Conservation (phyloP, 768 basidiomycete genomes). For the Leccinum aurantiacum region DNA sequence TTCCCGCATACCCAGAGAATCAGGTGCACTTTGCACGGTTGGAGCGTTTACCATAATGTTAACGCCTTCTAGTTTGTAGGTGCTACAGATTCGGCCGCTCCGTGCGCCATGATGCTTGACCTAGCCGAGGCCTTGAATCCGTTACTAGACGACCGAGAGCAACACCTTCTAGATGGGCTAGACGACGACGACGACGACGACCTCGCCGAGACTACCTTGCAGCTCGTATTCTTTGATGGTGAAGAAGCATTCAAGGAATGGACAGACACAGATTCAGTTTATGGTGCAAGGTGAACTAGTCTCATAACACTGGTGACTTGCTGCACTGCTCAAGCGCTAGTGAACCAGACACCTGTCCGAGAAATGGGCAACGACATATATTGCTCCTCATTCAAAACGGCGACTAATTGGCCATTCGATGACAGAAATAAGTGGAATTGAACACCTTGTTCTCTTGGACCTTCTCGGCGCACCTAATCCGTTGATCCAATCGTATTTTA, state of each 20-base stretch:
- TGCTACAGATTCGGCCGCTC: conserved; percentile 94
- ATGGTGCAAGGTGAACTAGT: conserved; percentile 77
- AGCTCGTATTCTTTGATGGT: conserved; percentile 95
- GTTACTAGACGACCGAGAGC: conserved; percentile 60
- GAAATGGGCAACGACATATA: conserved; percentile 74
- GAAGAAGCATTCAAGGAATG: conserved; percentile 94
- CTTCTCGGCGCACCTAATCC: conserved; percentile 82
- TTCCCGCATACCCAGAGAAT: conserved; percentile 64
- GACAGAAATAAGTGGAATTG: conserved; percentile 75
- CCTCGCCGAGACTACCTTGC: conserved; percentile 78
- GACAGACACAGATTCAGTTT: conserved; percentile 88
- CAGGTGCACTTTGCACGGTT: conserved; percentile 49
- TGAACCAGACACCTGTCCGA: conserved; percentile 77
- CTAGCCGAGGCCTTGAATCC: conserved; percentile 81
- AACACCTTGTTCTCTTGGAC: conserved; percentile 91
- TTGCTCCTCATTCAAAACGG: conserved; percentile 59
- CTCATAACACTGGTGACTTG: neutral
- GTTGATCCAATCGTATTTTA: conserved; percentile 74
- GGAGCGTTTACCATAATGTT: conserved; percentile 6
- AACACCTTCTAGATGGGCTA: conserved; percentile 51
- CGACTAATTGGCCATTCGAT: conserved; percentile 51
- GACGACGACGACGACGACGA: conserved; percentile 78
- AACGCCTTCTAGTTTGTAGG: conserved; percentile 75
- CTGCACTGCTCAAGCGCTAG: conserved; percentile 1
- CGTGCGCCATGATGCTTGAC: conserved; percentile 93